Base-by-base conservation (phyloP, 495 filamentous ascomycete genomes). In the Neurospora cerealis region DNA sequence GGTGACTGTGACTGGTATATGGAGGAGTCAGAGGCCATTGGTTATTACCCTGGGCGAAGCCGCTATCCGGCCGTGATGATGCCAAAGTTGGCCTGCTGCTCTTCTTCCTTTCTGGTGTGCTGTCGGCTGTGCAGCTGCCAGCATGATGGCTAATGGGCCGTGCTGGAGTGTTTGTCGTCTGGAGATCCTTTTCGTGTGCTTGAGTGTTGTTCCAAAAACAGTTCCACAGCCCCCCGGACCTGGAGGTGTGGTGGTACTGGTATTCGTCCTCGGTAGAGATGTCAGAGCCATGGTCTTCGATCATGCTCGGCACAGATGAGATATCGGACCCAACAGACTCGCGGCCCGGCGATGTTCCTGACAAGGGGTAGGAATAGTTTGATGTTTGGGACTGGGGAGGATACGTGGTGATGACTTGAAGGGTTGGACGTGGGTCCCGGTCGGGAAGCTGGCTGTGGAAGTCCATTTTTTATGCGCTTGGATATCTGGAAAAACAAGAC, bases 211-310 rank as follows among this genome's bases (percentile, higher is more conserved):
- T 74, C 74, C 73, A 76, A 24, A 74, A 79, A 11, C 74, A 73
- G 39, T 81, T 77, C 80, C 80, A 82, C 10, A 77, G 44, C 32
- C 19, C 5, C 73, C 75, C 8, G 1, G 54, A 19, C 32, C 54
- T 66, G 28, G 15, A 66, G 24, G 74, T 48, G 4, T 44, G 42
- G 37, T 71, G 73, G 38, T 78, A 72, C 36, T 81, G 75, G 46
- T 73, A 74, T 41, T 81, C 80, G 24, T 81, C 80, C 4, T 81
- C 79, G 8, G 69, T 38, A 6, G 78, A 78, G n/a, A 77, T 21
- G 70, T 80, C 79, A 4, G 78, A 80, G 11, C 75, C 79, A 9
- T 75, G 74, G 71, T 81, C 80, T 54, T 80, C 76, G 3, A 81
- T 70, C 79, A 79, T 78, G 4, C 73, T 76, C 15, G 79, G 77